Percentiles rank a stretch among this genome's conserved stretches.
Conservation (phyloP, 2,329 filamentous ascomycete genomes). For the Colletotrichum neosansevieriae region DNA sequence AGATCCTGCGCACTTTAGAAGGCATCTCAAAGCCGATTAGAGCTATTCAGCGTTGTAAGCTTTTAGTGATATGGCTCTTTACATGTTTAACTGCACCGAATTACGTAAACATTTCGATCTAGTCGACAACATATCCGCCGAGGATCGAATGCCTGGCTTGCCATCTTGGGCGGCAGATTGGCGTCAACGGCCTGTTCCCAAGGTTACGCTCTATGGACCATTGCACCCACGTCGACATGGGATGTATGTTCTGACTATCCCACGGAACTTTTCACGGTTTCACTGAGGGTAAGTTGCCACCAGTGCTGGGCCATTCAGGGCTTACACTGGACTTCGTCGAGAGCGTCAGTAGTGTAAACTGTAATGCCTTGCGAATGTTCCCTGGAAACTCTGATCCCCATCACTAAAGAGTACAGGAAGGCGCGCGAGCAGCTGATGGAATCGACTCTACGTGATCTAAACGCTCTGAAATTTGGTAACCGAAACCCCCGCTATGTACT, state of each 20-base stretch:
- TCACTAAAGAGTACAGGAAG: neutral
- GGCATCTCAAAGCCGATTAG: constrained; percentile 7
- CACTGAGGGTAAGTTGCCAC: neutral
- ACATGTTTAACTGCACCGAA: too few species aligned
- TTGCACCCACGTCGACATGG: too few species aligned
- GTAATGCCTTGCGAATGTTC: neutral
- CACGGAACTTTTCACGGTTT: neutral
- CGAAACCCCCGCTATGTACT: too few species aligned
- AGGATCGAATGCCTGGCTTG: neutral
- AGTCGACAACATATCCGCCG: neutral
- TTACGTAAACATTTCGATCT: too few species aligned
- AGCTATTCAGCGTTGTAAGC: neutral
- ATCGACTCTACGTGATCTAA: too few species aligned
- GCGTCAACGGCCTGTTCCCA: constrained; percentile 1
- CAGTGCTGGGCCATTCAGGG: constrained; percentile 17
- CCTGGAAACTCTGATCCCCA: neutral
- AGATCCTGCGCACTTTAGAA: neutral
- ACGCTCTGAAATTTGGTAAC: too few species aligned
- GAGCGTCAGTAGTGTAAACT: neutral
- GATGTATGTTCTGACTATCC: too few species aligned
- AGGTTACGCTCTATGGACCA: too few species aligned
- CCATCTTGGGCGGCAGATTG: constrained; percentile 27
- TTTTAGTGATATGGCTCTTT: too few species aligned
- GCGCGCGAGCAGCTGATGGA: neutral
- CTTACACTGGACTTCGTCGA: neutral